Conservation (phyloP, 352 stramenopile species). For the Globisporangium splendens region DNA sequence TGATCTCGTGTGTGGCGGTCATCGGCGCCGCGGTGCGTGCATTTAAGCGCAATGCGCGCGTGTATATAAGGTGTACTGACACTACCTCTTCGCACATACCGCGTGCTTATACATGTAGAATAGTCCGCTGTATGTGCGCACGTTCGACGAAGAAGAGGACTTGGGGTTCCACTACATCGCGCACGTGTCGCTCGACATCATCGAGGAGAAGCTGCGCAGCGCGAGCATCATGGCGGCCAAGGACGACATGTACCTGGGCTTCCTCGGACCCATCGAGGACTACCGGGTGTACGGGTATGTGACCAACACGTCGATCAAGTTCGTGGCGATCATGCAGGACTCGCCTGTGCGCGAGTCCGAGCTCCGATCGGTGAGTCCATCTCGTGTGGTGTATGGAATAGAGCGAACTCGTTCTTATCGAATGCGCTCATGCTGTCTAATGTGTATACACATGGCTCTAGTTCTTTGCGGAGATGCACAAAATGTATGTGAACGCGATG, state of each 20-base stretch:
- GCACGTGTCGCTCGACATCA: slow-evolving; percentile 80
- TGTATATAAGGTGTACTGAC: background rate
- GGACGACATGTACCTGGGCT: slow-evolving; percentile 86
- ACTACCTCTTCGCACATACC: background rate
- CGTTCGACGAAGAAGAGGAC: slow-evolving; percentile 82
- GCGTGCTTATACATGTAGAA: slow-evolving; percentile 28
- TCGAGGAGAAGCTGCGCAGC: slow-evolving; percentile 73
- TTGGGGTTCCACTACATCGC: slow-evolving; percentile 86
- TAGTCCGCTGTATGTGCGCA: slow-evolving; percentile 78
- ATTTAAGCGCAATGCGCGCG: background rate
- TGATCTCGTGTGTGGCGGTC: slow-evolving; percentile 83
- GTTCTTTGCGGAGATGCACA: slow-evolving; percentile 84
- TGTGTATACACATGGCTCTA: slow-evolving; percentile 14
- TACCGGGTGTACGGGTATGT: slow-evolving; percentile 84
- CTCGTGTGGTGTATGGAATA: background rate
- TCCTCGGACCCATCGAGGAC: slow-evolving; percentile 82
- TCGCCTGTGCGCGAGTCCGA: slow-evolving; percentile 72
- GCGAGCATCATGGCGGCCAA: slow-evolving; percentile 47
- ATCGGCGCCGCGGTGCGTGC: slow-evolving; percentile 69
- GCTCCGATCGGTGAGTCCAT: slow-evolving; percentile 51
- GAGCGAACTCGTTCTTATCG: background rate
- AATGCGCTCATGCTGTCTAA: background rate
- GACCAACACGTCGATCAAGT: slow-evolving; percentile 85
- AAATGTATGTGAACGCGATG: slow-evolving; percentile 84
- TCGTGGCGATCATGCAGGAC: slow-evolving; percentile 77